Evolutionary conservation across 306 rosid genomes (phyloP).

Genomic region (Vicia sativa): DNA sequence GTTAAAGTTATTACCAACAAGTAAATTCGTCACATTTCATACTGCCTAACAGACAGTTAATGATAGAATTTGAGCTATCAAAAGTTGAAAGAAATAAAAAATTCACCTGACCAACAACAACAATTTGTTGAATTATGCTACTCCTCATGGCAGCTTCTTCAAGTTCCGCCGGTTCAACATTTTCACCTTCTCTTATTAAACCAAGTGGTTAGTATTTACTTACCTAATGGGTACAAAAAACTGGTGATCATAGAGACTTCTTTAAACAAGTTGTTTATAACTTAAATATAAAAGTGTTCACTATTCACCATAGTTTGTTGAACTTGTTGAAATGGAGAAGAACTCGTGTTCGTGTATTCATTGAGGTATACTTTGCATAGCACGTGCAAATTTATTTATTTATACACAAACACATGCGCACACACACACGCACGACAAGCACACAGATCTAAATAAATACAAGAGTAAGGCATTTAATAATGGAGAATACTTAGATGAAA

Average conservation of each 20-base stretch:
- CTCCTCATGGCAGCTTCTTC: conserved; percentile 96
- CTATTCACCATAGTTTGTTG: too few species aligned
- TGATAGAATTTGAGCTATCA: conserved; percentile 9
- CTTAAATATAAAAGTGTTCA: too few species aligned
- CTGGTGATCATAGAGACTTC: conserved; percentile 2
- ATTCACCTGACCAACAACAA: conserved; percentile 90
- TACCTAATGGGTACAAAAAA: conserved; percentile 4
- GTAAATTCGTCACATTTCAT: conserved; percentile 3
- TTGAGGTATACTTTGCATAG: too few species aligned
- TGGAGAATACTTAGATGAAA: too few species aligned
- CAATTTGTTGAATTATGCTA: conserved; percentile 74
- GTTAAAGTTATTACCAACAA: conserved; percentile 23
- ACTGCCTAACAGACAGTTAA: background rate
- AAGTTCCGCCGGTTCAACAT: conserved; percentile 80
- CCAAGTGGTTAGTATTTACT: conserved; percentile 26
- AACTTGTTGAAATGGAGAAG: too few species aligned
- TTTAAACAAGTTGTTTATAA: too few species aligned
- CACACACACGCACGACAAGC: too few species aligned
- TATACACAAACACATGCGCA: too few species aligned
- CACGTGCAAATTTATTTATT: too few species aligned
- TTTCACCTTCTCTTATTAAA: conserved; percentile 69
- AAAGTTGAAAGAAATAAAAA: conserved; percentile 4
- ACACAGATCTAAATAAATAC: too few species aligned
- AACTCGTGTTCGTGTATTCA: too few species aligned
- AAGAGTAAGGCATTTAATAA: too few species aligned